These are phyloP conservation scores for Geopyxis carbonaria DNA, from an alignment of 495 filamentous ascomycete genomes.

Conservation along the genomic window DNA sequence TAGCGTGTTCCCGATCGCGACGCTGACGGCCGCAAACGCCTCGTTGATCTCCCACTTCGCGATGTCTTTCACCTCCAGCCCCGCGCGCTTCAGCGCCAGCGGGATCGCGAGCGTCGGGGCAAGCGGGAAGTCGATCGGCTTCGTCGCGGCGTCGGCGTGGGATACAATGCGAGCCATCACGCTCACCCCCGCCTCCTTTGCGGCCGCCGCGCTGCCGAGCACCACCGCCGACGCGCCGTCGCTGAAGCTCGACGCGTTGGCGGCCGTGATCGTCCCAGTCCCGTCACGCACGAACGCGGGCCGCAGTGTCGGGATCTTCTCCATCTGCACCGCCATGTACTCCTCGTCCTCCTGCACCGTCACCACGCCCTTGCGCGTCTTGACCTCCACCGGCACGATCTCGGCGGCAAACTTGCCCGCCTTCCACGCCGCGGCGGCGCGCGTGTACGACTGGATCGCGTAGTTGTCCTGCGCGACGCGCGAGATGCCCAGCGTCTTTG, in stretches of 20 bases:
- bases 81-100: slow-evolving; percentile 71
- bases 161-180: slow-evolving; percentile 73
- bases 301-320: slow-evolving; percentile 72
- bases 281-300: slow-evolving; percentile 77
- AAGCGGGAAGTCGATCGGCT: slow-evolving; percentile 89
- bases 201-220: slow-evolving; percentile 56
- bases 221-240: slow-evolving; percentile 91
- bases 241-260: slow-evolving; percentile 81
- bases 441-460: slow-evolving; percentile 70
- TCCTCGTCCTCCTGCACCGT: slow-evolving; percentile 71
- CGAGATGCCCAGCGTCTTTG: slow-evolving; percentile 65
- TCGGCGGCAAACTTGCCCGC: slow-evolving; percentile 64
- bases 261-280: slow-evolving; percentile 74
- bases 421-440: slow-evolving; percentile 82
- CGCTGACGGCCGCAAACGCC: slow-evolving; percentile 90
- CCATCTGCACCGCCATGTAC: slow-evolving; percentile 62
- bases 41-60: slow-evolving; percentile 97
- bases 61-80: slow-evolving; percentile 75
- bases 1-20: slow-evolving; percentile 85
- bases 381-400: slow-evolving; percentile 69
- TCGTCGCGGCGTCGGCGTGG: slow-evolving; percentile 77
- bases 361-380: slow-evolving; percentile 64
- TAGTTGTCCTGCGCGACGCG: slow-evolving; percentile 79
- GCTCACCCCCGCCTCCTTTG: slow-evolving; percentile 51
- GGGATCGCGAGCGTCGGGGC: slow-evolving; percentile 86